phyloP scores from a whole-genome alignment of 1,284 basidiomycete species.

The Pseudomicrostroma phylloplanum region DNA sequence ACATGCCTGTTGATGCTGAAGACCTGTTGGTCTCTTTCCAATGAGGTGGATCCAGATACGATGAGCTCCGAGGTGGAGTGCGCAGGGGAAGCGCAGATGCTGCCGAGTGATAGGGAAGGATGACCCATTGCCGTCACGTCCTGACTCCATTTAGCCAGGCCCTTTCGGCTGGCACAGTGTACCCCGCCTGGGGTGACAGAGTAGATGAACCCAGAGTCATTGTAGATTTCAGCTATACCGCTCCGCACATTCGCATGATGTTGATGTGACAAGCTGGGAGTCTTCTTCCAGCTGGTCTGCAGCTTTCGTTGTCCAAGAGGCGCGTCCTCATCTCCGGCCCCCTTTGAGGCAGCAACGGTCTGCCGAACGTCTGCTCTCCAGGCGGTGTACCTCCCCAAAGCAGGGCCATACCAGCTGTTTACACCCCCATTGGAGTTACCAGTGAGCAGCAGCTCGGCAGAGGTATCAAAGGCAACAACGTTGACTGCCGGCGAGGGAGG shows the following conservation, averaged over 20 bases:
- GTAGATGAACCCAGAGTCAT: slow-evolving; percentile 30
- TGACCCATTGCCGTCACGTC: slow-evolving; percentile 11
- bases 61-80: slow-evolving; percentile 38
- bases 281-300: slow-evolving; percentile 2
- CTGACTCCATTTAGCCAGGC: slow-evolving; percentile 48
- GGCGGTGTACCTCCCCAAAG: slow-evolving; percentile 59
- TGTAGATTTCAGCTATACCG: slow-evolving; percentile 10
- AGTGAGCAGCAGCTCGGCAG: slow-evolving; percentile 81
- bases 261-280: background rate
- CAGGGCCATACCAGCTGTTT: slow-evolving; percentile 65
- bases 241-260: background rate
- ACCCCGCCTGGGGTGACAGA: slow-evolving; percentile 48
- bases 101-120: slow-evolving; percentile 30
- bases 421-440: slow-evolving; percentile 71
- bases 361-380: slow-evolving; percentile 56
- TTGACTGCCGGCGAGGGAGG: slow-evolving; percentile 20
- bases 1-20: slow-evolving; percentile 39
- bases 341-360: slow-evolving; percentile 39
- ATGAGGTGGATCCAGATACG: slow-evolving; percentile 30
- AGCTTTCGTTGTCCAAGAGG: slow-evolving; percentile 47
- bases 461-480: slow-evolving; percentile 72
- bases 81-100: slow-evolving; percentile 39
- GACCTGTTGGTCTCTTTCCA: slow-evolving; percentile 30
- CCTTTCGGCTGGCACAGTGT: slow-evolving; percentile 51
- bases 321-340: slow-evolving; percentile 27